Conservation (phyloP, 2,329 filamentous ascomycete genomes). For the Colletotrichum sp. region DNA sequence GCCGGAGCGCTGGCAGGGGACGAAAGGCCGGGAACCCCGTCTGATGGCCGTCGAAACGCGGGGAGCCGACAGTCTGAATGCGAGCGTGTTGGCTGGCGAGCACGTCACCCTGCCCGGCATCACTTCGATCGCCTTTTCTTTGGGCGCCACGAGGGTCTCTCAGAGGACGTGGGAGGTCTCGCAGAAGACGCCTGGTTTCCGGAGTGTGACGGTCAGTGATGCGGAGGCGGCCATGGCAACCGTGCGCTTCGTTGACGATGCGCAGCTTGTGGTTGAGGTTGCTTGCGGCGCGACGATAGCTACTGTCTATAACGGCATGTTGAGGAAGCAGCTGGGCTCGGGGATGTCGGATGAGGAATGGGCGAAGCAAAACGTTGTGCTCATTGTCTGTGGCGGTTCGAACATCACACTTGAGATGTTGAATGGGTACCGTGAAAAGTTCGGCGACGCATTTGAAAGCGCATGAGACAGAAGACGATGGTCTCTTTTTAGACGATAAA, state of each 20-base stretch:
- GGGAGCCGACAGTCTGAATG: slow-evolving; percentile 73
- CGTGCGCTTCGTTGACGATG: slow-evolving; percentile 80
- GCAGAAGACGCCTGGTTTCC: slow-evolving; percentile 36
- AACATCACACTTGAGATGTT: slow-evolving; percentile 69
- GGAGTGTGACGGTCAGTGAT: slow-evolving; percentile 71
- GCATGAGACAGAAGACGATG: neutral
- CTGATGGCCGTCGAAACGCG: slow-evolving; percentile 79
- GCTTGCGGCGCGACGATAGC: slow-evolving; percentile 85
- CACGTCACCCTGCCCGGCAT: slow-evolving; percentile 73
- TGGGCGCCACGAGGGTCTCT: slow-evolving; percentile 78
- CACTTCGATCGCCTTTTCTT: slow-evolving; percentile 75
- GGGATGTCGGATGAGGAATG: slow-evolving; percentile 61
- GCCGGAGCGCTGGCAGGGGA: slow-evolving; percentile 37
- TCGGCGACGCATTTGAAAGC: slow-evolving; percentile 24
- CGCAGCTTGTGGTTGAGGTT: slow-evolving; percentile 80
- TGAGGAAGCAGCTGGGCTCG: slow-evolving; percentile 66
- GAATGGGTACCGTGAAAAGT: slow-evolving; percentile 59
- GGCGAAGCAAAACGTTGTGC: slow-evolving; percentile 74
- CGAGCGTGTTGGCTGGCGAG: slow-evolving; percentile 60
- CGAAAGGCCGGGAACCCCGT: slow-evolving; percentile 37
- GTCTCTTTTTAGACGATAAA: neutral
- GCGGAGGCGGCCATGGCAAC: slow-evolving; percentile 81
- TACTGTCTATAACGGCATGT: slow-evolving; percentile 65
- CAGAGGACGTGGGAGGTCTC: slow-evolving; percentile 71
- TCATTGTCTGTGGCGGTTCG: slow-evolving; percentile 84